These are phyloP conservation scores for Lithospermum erythrorhizon DNA, from an alignment of 257 asterid genomes.

Conservation along the genomic window DNA sequence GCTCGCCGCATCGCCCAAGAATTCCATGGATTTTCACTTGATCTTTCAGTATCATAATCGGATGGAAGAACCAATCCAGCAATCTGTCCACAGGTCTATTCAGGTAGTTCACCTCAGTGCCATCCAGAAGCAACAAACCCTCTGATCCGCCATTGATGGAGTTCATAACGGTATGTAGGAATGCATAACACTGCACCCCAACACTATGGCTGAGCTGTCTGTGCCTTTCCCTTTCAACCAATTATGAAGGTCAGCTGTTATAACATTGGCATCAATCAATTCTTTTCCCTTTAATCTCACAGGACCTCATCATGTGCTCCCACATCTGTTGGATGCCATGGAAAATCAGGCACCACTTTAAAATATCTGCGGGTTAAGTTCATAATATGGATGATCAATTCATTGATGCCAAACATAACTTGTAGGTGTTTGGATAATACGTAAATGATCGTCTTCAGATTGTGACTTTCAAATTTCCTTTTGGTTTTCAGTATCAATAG, in stretches of 20 bases:
- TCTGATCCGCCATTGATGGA: constrained; percentile 59
- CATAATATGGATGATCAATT: no score
- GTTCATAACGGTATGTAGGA: constrained; percentile 42
- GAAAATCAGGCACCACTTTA: neutral
- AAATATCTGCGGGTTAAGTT: no score
- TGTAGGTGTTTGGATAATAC: no score
- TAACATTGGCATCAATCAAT: constrained; percentile 36
- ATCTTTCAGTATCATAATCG: constrained; percentile 74
- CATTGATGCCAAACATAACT: no score
- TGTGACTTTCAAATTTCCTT: no score
- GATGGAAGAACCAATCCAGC: constrained; percentile 88
- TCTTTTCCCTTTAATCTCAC: constrained; percentile 63
- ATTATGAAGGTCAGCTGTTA: constrained; percentile 59
- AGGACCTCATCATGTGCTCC: constrained; percentile 56
- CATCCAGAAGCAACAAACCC: constrained; percentile 58
- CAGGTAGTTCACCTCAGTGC: constrained; percentile 58
- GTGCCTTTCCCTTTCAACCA: constrained; percentile 64
- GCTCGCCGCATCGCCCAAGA: no score
- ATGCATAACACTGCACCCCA: constrained; percentile 72
- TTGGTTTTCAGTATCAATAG: no score
- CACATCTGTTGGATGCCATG: constrained; percentile 48
- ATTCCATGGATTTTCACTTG: constrained; percentile 65
- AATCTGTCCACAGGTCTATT: constrained; percentile 81
- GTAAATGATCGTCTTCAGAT: no score
- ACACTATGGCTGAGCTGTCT: constrained; percentile 29